phyloP scores from a whole-genome alignment of 768 basidiomycete species.

The Tylopilus cervinicoccineus region DNA sequence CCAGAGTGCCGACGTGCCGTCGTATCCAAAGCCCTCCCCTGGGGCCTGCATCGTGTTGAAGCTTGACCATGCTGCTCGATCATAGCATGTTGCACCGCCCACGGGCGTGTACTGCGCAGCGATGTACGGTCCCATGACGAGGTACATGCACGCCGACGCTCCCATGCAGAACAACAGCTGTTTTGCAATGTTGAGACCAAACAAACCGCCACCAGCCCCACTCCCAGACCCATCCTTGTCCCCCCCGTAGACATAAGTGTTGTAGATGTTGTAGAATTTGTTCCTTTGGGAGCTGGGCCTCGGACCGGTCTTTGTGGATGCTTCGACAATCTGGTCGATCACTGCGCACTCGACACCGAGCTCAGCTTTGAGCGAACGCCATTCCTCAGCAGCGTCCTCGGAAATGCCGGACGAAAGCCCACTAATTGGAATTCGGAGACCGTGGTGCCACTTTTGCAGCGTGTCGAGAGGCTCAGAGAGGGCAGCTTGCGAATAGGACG shows the following conservation, averaged over 20 bases:
- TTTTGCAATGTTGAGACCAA: slow-evolving; percentile 35
- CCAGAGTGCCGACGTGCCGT: slow-evolving; percentile 63
- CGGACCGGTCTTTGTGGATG: slow-evolving; percentile 31
- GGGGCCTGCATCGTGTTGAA: slow-evolving; percentile 69
- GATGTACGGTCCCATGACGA: slow-evolving; percentile 57
- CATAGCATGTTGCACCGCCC: slow-evolving; percentile 71
- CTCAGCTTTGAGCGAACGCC: slow-evolving; percentile 76
- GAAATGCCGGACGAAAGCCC: slow-evolving; percentile 53
- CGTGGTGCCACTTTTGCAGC: slow-evolving; percentile 69
- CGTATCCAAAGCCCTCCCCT: slow-evolving; percentile 66
- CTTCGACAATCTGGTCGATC: slow-evolving; percentile 65
- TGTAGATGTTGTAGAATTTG: slow-evolving; percentile 84
- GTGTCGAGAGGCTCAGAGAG: slow-evolving; percentile 50
- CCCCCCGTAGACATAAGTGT: slow-evolving; percentile 57
- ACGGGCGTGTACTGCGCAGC: slow-evolving; percentile 52
- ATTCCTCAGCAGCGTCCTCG: slow-evolving; percentile 66
- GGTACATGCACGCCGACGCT: slow-evolving; percentile 56
- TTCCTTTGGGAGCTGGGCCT: slow-evolving; percentile 37
- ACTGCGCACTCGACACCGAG: slow-evolving; percentile 73
- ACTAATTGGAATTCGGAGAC: slow-evolving; percentile 44
- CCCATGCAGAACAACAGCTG: slow-evolving; percentile 59
- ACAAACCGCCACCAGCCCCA: slow-evolving; percentile 17
- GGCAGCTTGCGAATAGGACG: slow-evolving; percentile 64
- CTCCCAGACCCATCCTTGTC: slow-evolving; percentile 35
- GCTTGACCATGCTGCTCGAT: slow-evolving; percentile 74